phyloP scores from a whole-genome alignment of 805 yeast genomes.

The Schizosaccharomyces japonicus region DNA sequence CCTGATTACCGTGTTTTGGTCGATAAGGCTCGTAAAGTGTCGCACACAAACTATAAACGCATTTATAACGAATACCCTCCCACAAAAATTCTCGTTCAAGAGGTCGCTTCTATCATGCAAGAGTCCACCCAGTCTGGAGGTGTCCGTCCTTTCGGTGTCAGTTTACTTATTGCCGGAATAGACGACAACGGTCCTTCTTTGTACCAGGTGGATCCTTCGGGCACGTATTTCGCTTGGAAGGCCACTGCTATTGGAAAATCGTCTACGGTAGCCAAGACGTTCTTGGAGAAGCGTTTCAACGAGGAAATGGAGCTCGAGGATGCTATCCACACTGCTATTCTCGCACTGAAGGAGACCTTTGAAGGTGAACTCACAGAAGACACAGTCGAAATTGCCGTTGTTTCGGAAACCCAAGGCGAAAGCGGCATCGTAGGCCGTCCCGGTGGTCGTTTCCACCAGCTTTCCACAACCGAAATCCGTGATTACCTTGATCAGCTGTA shows the following conservation, averaged over 20 bases:
- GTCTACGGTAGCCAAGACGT: conserved; percentile 86
- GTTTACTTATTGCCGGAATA: conserved; percentile 78
- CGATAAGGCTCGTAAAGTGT: conserved; percentile 77
- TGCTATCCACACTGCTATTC: conserved; percentile 84
- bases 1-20: conserved; percentile 91
- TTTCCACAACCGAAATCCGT: conserved; percentile 75
- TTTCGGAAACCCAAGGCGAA: conserved; percentile 49
- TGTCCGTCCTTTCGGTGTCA: conserved; percentile 95
- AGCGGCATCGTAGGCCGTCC: conserved; percentile 49
- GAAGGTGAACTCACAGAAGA: conserved; percentile 97
- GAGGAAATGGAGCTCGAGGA: conserved; percentile 92
- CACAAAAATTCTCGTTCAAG: conserved; percentile 75
- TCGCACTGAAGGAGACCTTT: conserved; percentile 84
- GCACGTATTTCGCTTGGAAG: conserved; percentile 96
- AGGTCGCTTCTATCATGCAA: conserved; percentile 89
- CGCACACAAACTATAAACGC: conserved; percentile 81
- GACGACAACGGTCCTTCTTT: conserved; percentile 37
- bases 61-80: conserved; percentile 94
- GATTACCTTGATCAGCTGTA: conserved; percentile 49
- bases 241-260: conserved; percentile 98
- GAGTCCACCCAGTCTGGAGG: conserved; percentile 98
- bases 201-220: conserved; percentile 95
- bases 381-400: conserved; percentile 73
- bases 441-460: conserved; percentile 77
- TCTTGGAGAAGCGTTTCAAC: conserved; percentile 93